Percentiles rank a stretch among this genome's conserved stretches.
Evolutionary conservation across 148 eudicot genomes (phyloP).

Genomic region (Pouteria glomerata): DNA sequence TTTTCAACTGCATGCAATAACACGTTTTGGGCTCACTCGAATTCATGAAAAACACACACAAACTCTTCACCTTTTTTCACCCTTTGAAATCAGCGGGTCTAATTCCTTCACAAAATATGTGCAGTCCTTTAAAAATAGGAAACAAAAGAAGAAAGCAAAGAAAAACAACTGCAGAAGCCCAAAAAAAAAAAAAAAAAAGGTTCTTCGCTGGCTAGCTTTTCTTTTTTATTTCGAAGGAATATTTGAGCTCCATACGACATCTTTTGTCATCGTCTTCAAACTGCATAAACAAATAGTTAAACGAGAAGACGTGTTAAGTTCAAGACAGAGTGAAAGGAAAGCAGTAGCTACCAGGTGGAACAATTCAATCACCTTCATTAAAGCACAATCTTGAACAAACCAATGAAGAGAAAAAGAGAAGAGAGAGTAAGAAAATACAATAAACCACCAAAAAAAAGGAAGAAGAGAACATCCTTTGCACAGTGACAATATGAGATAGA

Average conservation of each 20-base stretch:
- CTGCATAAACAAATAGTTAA: conserved; percentile 24
- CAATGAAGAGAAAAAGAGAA: too few relatives aligned
- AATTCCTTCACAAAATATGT: background rate
- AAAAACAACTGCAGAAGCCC: background rate
- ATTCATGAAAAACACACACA: background rate
- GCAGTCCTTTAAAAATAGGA: background rate
- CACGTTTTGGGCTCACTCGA: too few relatives aligned
- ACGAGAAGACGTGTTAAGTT: background rate
- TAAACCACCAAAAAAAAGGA: background rate
- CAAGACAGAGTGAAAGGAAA: background rate
- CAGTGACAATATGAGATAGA: background rate
- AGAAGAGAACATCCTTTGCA: background rate
- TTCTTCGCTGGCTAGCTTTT: background rate
- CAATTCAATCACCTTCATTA: background rate
- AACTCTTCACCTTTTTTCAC: background rate
- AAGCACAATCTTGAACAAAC: background rate
- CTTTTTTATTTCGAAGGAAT: conserved; percentile 33
- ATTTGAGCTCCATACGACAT: conserved; percentile 55
- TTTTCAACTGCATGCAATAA: too few relatives aligned
- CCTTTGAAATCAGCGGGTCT: background rate
- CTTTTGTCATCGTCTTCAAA: conserved; percentile 61
- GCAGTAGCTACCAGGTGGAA: background rate
- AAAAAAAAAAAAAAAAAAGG: background rate
- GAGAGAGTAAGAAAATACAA: background rate
- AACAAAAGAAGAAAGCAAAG: background rate